Evolutionary conservation across 176 grass and related monocot species (phyloP).

Genomic region (Chloris gayana): DNA sequence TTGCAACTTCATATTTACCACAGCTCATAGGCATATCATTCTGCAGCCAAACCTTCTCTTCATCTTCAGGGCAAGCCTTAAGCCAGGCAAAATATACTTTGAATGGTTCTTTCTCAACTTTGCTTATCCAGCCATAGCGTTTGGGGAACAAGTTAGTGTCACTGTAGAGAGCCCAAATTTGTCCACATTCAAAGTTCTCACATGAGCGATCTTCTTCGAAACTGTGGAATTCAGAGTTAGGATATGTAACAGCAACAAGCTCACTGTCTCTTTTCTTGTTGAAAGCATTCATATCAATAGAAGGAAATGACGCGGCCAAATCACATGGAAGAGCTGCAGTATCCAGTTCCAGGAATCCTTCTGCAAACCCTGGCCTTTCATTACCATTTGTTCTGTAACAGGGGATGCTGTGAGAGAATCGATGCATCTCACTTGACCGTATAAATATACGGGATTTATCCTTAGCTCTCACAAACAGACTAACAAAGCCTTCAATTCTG

Average conservation of each 20-base stretch:
- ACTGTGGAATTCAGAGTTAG: background rate
- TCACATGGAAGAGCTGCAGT: slow-evolving; percentile 71
- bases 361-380: slow-evolving; percentile 59
- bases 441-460: slow-evolving; percentile 43
- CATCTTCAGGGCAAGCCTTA: slow-evolving; percentile 45
- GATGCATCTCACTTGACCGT: slow-evolving; percentile 54
- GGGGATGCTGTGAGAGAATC: slow-evolving; percentile 80
- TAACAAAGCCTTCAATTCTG: slow-evolving; percentile 75
- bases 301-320: slow-evolving; percentile 49
- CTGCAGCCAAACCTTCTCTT: slow-evolving; percentile 54
- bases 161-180: slow-evolving; percentile 90
- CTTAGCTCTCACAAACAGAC: slow-evolving; percentile 59
- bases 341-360: slow-evolving; percentile 79
- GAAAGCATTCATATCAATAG: slow-evolving; percentile 41
- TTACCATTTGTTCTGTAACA: slow-evolving; percentile 64
- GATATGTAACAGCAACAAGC: background rate
- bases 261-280: slow-evolving; percentile 5
- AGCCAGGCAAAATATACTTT: slow-evolving; percentile 77
- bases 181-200: slow-evolving; percentile 55
- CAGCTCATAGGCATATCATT: slow-evolving; percentile 57
- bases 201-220: background rate
- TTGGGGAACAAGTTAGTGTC: slow-evolving; percentile 70
- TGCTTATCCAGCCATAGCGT: slow-evolving; percentile 76
- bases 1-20: slow-evolving; percentile 64
- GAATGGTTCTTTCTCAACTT: slow-evolving; percentile 57